Evolutionary conservation across 2,329 filamentous ascomycete genomes (phyloP).

Genomic region (Fusarium musae): DNA sequence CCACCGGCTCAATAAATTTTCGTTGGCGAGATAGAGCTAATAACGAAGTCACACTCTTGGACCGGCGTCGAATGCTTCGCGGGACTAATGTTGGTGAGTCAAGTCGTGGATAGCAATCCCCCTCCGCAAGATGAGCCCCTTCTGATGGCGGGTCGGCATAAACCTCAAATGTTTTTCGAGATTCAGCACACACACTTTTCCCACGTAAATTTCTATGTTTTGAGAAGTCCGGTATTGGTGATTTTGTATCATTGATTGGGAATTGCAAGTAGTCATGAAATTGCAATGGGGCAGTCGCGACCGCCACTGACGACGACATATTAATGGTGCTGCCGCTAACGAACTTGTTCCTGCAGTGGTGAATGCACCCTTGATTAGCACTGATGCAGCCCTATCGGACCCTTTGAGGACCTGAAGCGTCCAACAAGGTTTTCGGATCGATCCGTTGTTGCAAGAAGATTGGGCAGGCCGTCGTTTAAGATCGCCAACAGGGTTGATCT

Average conservation of each 20-base stretch:
- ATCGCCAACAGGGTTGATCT: slow-evolving; percentile 35
- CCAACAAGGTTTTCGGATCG: slow-evolving; percentile 29
- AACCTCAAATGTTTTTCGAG: slow-evolving; percentile 45
- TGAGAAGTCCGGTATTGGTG: slow-evolving; percentile 41
- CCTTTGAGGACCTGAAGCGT: slow-evolving; percentile 20
- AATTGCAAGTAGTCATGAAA: slow-evolving; percentile 30
- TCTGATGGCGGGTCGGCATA: slow-evolving; percentile 29
- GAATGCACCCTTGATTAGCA: slow-evolving; percentile 25
- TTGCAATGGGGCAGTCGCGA: slow-evolving; percentile 21
- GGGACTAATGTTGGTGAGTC: slow-evolving; percentile 33
- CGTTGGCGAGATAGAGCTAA: slow-evolving; percentile 16
- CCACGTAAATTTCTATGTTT: slow-evolving; percentile 50
- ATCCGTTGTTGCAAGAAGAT: slow-evolving; percentile 25
- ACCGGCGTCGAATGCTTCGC: slow-evolving; percentile 34
- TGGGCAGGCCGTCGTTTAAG: slow-evolving; percentile 20
- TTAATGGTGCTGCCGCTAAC: slow-evolving; percentile 20
- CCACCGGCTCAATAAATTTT: slow-evolving; percentile 6
- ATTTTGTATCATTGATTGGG: slow-evolving; percentile 22
- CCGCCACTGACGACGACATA: slow-evolving; percentile 28
- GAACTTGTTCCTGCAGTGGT: slow-evolving; percentile 36
- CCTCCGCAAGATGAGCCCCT: slow-evolving; percentile 23
- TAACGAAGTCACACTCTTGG: slow-evolving; percentile 42
- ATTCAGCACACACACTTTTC: slow-evolving; percentile 49
- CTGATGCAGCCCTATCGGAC: slow-evolving; percentile 40
- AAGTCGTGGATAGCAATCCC: slow-evolving; percentile 41